phyloP scores from a whole-genome alignment of 192 early-diverging fungal genomes.

The Phlyctochytrium bullatum region DNA sequence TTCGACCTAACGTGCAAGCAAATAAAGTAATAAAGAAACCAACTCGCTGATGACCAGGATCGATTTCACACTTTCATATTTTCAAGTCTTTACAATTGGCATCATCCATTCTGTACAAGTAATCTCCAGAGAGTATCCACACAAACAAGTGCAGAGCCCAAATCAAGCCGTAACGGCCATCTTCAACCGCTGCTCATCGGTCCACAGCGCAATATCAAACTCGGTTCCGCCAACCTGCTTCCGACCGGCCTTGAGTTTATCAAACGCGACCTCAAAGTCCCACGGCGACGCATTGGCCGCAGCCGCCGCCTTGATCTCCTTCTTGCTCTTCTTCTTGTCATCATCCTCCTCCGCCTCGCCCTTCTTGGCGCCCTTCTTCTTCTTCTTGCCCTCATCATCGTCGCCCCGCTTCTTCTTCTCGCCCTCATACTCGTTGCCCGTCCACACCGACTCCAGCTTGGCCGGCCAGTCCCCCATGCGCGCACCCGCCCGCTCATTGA shows the following conservation, averaged over 20 bases:
- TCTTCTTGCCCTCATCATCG: neutral
- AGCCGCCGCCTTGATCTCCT: neutral
- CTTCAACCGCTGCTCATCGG: slow-evolving; percentile 14
- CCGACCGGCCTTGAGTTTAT: slow-evolving; percentile 5
- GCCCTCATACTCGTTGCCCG: slow-evolving; percentile 13
- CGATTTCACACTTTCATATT: neutral
- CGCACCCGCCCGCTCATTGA: slow-evolving; percentile 15
- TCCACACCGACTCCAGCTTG: slow-evolving; percentile 21
- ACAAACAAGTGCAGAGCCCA: neutral
- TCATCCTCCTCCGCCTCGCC: slow-evolving; percentile 9
- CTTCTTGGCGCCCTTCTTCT: slow-evolving; percentile 15
- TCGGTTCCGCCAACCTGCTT: slow-evolving; percentile 14
- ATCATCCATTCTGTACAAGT: neutral
- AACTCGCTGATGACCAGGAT: neutral
- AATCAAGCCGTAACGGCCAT: slow-evolving; percentile 10
- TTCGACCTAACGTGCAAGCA: too few relatives aligned
- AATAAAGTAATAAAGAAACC: neutral
- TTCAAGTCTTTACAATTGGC: neutral
- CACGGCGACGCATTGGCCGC: slow-evolving; percentile 7
- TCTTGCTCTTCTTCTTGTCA: slow-evolving; percentile 18
- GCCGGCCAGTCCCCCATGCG: slow-evolving; percentile 20
- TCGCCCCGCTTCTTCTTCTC: slow-evolving; percentile 13
- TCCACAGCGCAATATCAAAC: slow-evolving; percentile 11
- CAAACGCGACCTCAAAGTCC: slow-evolving; percentile 22
- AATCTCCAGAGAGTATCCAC: neutral